phyloP scores from a whole-genome alignment of 768 basidiomycete species.

The Rhizopogon roseolus region DNA sequence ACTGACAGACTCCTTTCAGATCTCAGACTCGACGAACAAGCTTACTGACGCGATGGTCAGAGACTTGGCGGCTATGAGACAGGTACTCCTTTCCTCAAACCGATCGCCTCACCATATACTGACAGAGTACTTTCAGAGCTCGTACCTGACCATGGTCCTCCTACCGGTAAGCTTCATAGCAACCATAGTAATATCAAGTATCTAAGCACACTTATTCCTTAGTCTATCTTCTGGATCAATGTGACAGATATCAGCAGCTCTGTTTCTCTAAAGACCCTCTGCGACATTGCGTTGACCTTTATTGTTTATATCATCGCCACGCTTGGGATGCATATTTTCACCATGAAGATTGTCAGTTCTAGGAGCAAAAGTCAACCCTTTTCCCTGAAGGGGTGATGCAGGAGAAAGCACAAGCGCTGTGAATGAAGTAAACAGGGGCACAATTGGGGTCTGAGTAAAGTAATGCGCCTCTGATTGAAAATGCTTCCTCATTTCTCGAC shows the following conservation, averaged over 20 bases:
- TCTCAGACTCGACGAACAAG: constrained; percentile 51
- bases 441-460: too few relatives aligned
- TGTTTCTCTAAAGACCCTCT: too few relatives aligned
- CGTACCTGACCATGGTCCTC: constrained; percentile 42
- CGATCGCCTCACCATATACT: constrained; percentile 15
- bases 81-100: constrained; percentile 7
- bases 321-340: constrained; percentile 15
- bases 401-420: too few relatives aligned
- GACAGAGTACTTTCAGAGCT: constrained; percentile 13
- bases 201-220: too few relatives aligned
- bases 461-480: too few relatives aligned
- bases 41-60: constrained; percentile 32
- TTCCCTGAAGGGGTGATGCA: background rate
- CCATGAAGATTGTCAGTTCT: constrained; percentile 3
- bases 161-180: constrained; percentile 32
- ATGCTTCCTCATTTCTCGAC: too few relatives aligned
- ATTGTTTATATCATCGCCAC: too few relatives aligned
- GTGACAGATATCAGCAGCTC: too few relatives aligned
- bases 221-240: too few relatives aligned
- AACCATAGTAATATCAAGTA: too few relatives aligned
- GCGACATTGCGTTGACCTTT: too few relatives aligned
- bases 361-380: constrained; percentile 14
- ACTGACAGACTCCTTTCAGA: constrained; percentile 8
- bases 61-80: constrained; percentile 29
- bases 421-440: too few relatives aligned